Evolutionary conservation across 75 land plant genomes (phyloP), one percentile per base, ranked within the genome.

Genomic region (Chamaecyparis obtusa): DNA sequence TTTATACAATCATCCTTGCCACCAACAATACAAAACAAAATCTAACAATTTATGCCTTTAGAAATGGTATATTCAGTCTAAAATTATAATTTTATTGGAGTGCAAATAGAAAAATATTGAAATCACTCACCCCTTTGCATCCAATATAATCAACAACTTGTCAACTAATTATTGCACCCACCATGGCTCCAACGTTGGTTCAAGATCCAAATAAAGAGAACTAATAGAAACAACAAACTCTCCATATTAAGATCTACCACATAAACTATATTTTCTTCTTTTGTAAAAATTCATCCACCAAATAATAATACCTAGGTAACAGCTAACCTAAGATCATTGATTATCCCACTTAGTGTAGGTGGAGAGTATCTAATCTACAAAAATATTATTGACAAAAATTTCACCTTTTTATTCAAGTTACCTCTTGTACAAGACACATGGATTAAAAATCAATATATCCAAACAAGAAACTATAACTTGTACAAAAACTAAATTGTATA

Each of bases 401-500:
- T 32, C 3, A 48, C 9, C 13, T 7, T 10, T 51, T 83, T n/a
- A 24, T 48, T 83, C 49, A 48, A 48, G 39, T 36, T 15, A 5
- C 35, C 19, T 32, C 78, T 37, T 84, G 56, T 8, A n/a, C 30
- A 74, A n/a, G 5, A 37, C 55, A 6, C 27, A 30, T 16, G 14
- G 9, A 60, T 19, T 27, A 32, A 30, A 24, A 75, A 30, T 43
- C 84, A 55, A 8, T 27, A 1, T 51, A 44, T 75, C 76, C 36
- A 37, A 60, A 37, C 3, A 32, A 51, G 49, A 81, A 41, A 30
- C 48, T 83, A 32, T 2, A 54, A 77, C 91, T 86, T 91, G 95
- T 96, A 41, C 96, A 94, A 89, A 95, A 96, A 7, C 99, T 98
- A 84, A 97, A 94, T 67, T 97, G 94, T 55, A 97, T 91, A n/a